Base-by-base conservation (phyloP, 305 asterid genomes). In the Fraxinus floribunda region DNA sequence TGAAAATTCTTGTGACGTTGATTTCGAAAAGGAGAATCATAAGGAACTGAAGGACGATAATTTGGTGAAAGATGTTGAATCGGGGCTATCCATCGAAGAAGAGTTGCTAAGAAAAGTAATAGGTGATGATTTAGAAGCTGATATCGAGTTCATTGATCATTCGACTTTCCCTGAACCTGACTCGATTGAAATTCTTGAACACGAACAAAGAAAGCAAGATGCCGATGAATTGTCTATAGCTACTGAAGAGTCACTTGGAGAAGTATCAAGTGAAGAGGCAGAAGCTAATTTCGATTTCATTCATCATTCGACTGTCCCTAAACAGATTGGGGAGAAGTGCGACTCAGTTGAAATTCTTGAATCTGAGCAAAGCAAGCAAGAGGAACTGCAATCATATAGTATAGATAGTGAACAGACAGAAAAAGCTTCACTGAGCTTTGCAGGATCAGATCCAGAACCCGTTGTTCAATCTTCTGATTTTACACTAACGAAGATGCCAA, bases 391-490 rank as follows among this genome's bases (percentile, higher is more conserved):
- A 35, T 35, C 38, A 35, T 35, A 5, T 35, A 35, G 38, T 35
- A 35, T 35, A 35, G 38, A 35, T 35, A 20, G 70, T 60, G 70
- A 60, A 18, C 24, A 60, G 32, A 39, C 82, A 35, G 38, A 35
- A 35, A 35, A 35, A 35, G 38, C 5, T 35, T 35, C 38, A 35
- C 38, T 35, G 38, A 35, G 38, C 38, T 35, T 35, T 35, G 38
- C 38, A 35, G 38, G 38, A 35, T 35, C 38, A 35, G 38, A 35
- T 35, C 38, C 38, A 35, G 38, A 35, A 35, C 38, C 38, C 38
- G 38, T 4, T 70, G 73, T 64, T 22, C 73, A 64, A 24, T 72
- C 80, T 32, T 75, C 76, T 52, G 0, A 79, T 80, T 78, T 78
- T 80, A 86, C 73, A 3, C 35, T 13, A 24, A 64, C 26, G 38